A percentile compares a stretch with the other conserved stretches of the same genome.
These are phyloP conservation scores for Diutina rugosa DNA, from an alignment of 1,139 yeast species.

Conservation along the genomic window DNA sequence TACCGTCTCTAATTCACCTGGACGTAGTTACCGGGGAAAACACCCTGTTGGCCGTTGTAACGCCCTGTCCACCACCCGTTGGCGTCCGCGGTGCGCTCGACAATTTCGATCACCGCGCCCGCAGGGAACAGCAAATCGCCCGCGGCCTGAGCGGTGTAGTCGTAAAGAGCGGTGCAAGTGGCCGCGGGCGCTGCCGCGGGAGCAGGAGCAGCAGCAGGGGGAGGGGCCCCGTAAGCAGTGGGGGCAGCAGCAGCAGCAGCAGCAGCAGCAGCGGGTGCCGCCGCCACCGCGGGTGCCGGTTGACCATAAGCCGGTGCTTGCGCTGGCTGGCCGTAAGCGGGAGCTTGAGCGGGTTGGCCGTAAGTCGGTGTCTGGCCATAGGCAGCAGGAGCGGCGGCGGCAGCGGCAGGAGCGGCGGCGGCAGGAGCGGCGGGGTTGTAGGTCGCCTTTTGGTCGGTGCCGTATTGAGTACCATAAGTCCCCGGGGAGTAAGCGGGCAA, in stretches of 20 bases:
- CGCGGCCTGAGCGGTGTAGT: conserved; percentile 71
- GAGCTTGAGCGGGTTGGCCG: conserved; percentile 7
- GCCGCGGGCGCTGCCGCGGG: conserved; percentile 23
- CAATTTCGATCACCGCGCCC: conserved; percentile 74
- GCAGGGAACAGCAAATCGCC: conserved; percentile 85
- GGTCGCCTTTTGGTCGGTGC: not conserved
- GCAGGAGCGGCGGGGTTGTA: conserved; percentile 3
- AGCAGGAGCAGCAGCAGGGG: conserved; percentile 17
- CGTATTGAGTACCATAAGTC: not conserved
- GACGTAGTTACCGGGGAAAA: conserved; percentile 93
- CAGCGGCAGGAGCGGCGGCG: conserved; percentile 12
- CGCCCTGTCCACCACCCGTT: conserved; percentile 99
- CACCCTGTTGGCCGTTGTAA: conserved; percentile 75
- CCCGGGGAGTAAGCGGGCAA: not conserved
- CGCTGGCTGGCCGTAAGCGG: conserved; percentile 5
- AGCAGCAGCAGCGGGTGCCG: conserved; percentile 12
- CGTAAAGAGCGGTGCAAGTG: conserved; percentile 66
- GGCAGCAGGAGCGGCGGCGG: conserved; percentile 7
- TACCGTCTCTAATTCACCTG: conserved; percentile 17
- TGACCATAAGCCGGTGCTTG: conserved; percentile 4
- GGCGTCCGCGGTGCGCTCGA: conserved; percentile 57
- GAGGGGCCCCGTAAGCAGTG: conserved; percentile 10
- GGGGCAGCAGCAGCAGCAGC: conserved; percentile 7
- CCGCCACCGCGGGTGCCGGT: conserved; percentile 6
- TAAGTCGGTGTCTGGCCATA: conserved; percentile 6